These are phyloP conservation scores for Paramecium caudatum DNA, from an alignment of 73 alveolate genomes.

Conservation along the genomic window DNA sequence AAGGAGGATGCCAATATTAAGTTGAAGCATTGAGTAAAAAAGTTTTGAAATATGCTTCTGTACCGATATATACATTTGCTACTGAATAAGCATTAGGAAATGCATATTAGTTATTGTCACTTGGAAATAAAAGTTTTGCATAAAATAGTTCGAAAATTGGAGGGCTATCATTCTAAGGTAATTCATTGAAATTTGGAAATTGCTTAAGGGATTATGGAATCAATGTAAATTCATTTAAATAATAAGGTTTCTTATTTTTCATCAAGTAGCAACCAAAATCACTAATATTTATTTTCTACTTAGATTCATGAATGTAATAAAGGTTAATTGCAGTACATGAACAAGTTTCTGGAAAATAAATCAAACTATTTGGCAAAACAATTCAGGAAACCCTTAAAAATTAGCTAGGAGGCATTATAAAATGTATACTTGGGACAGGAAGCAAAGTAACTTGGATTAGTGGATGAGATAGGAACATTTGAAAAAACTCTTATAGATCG, in stretches of 20 bases:
- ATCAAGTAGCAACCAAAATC: too few relatives aligned
- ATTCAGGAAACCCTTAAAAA: neutral
- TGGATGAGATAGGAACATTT: constrained; percentile 61
- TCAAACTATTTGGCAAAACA: neutral
- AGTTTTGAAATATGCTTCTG: neutral
- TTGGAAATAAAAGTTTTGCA: constrained; percentile 45
- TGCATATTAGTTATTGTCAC: constrained; percentile 35
- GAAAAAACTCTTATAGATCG: neutral
- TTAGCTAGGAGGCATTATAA: neutral
- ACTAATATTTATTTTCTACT: too few relatives aligned
- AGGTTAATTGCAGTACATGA: too few relatives aligned
- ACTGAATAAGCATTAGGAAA: constrained; percentile 38
- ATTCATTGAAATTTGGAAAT: neutral
- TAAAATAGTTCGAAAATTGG: constrained; percentile 54
- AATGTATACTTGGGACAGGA: constrained; percentile 23
- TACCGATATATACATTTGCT: constrained; percentile 52
- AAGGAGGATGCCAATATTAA: constrained; percentile 63
- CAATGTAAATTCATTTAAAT: neutral
- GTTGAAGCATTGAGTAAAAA: neutral
- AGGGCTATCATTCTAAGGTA: neutral
- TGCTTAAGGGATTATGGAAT: constrained; percentile 25
- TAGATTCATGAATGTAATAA: too few relatives aligned
- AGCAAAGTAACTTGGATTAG: constrained; percentile 46
- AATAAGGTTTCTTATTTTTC: too few relatives aligned
- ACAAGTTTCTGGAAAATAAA: too few relatives aligned